Percentiles rank a stretch among this genome's conserved stretches.
Evolutionary conservation across 768 basidiomycete species (phyloP).

Genomic region (Lanmaoa rubissima): DNA sequence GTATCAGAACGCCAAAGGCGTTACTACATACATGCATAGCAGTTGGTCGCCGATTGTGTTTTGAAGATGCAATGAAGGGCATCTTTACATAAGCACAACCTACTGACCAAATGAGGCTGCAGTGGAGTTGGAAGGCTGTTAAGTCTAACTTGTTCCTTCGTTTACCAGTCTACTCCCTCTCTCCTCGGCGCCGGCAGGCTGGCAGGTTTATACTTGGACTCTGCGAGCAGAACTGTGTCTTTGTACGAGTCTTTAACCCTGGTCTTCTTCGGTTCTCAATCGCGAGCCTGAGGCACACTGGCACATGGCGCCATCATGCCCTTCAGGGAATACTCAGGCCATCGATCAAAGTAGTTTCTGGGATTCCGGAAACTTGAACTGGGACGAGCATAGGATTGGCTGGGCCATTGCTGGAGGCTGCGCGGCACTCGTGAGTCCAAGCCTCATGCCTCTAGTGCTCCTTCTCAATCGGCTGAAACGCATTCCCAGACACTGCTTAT

Average conservation of each 20-base stretch:
- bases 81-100: neutral
- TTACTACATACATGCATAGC: too few species aligned
- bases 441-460: neutral
- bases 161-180: neutral
- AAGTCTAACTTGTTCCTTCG: neutral
- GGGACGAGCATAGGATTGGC: constrained; percentile 65
- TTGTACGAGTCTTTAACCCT: constrained; percentile 5
- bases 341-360: constrained; percentile 67
- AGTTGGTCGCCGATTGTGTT: too few species aligned
- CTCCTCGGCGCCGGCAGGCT: constrained; percentile 3
- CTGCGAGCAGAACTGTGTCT: neutral
- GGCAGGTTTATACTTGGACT: constrained; percentile 5
- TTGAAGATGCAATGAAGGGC: neutral
- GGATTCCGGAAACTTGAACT: constrained; percentile 50
- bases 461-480: neutral
- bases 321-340: constrained; percentile 46
- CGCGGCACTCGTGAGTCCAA: constrained; percentile 47
- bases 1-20: too few species aligned
- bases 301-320: constrained; percentile 39
- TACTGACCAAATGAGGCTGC: neutral
- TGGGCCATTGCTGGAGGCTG: constrained; percentile 72
- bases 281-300: neutral
- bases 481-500: constrained; percentile 55
- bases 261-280: neutral
- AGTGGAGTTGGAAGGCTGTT: neutral